A percentile compares a stretch with the other conserved stretches of the same genome.
phyloP scores from a whole-genome alignment of 371 early-diverging fungal species.

The Encephalitozoon hellem region DNA sequence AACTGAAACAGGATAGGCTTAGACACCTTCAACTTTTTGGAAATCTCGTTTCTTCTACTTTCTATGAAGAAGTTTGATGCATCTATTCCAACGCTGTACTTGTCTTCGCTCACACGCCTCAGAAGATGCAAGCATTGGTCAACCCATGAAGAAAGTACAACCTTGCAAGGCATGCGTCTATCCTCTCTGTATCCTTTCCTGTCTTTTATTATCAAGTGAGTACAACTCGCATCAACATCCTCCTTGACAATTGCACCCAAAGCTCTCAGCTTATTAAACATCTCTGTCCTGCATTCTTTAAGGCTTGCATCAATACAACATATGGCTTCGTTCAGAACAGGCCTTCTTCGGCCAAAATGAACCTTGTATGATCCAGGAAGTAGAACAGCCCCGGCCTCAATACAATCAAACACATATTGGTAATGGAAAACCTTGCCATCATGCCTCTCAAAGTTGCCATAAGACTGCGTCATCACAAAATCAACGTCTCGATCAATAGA shows the following conservation, averaged over 20 bases:
- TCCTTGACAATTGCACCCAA: conserved; percentile 37
- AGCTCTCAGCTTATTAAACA: conserved; percentile 48
- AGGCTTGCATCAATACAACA: conserved; percentile 19
- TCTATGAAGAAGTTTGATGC: background rate
- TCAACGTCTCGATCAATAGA: conserved; percentile 30
- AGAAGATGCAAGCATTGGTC: conserved; percentile 52
- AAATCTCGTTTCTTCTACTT: background rate
- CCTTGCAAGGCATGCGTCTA: conserved; percentile 10
- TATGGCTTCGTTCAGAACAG: conserved; percentile 34
- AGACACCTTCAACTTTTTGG: background rate
- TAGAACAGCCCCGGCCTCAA: conserved; percentile 48
- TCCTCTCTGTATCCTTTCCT: conserved; percentile 21
- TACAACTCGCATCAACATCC: conserved; percentile 28
- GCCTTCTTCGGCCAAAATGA: background rate
- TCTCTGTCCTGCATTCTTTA: background rate
- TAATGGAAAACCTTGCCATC: conserved; percentile 50
- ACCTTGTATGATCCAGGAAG: conserved; percentile 47
- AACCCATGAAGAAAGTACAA: conserved; percentile 45
- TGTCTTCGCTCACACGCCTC: conserved; percentile 44
- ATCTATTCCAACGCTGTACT: conserved; percentile 25
- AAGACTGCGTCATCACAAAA: conserved; percentile 40
- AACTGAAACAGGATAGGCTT: conserved; percentile 54
- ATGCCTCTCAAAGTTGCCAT: conserved; percentile 9
- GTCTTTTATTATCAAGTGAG: conserved; percentile 47
- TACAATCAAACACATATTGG: conserved; percentile 60